Evolutionary conservation across 129 eudicot genomes (phyloP), one percentile per base, ranked within the genome.

Genomic region (Rutidosis leptorrhynchoides): DNA sequence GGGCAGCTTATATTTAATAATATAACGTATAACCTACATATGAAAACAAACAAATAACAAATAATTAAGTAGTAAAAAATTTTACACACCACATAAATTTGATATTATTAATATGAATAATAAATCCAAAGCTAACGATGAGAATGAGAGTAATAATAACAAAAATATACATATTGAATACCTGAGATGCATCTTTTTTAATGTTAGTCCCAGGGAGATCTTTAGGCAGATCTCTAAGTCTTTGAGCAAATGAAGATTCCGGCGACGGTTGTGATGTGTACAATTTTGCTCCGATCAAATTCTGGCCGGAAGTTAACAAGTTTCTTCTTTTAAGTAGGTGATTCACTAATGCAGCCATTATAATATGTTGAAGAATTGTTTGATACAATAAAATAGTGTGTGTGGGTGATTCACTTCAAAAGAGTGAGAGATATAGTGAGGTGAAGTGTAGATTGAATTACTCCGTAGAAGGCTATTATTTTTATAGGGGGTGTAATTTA

Each of bases 191-290:
- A 69, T 91, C 84, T 60, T 19, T 71, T 80, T 64, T 85, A 71
- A 91, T 90, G 68, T 84, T 83, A 24, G 97, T 87, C 1, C 86
- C 83, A 28, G 96, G 95, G 26, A 87, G 85, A 73, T 69, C 70
- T 57, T 79, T 84, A 17, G 97, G 95, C 69, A 87, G 87, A 87
- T 84, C 93, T 78, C 90, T 83, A 22, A 90, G 70, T 62, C 89
- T 82, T 64, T 80, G 87, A 30, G 69, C 90, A 67, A 83, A 79
- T 10, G 94, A 84, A 23, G 95, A 75, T 74, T 79, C 88, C 6
- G 73, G 81, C 79, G 78, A 23, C 23, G 88, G 77, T 62, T 84
- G 74, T 15, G 87, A 67, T 17, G 90, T 71, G 53, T 81, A 79
- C 17, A 75, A 70, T 69, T 60, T 77, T 33, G 81, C 73, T 69